Percentiles rank a stretch among this genome's conserved stretches.
phyloP scores from a whole-genome alignment of 257 asterid species.

The Coffea eugenioides region DNA sequence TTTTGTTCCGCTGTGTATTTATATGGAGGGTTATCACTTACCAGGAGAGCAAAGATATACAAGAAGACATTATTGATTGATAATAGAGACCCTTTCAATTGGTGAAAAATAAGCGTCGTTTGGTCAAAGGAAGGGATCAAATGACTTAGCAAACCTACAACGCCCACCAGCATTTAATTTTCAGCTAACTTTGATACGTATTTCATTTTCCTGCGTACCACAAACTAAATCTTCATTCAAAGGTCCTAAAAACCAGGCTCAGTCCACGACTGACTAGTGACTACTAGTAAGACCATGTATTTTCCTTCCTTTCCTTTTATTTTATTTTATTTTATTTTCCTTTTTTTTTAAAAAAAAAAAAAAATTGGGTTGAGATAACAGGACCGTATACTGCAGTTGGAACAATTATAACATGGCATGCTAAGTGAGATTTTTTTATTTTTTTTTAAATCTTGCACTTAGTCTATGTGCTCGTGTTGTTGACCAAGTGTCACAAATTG shows the following conservation, averaged over 20 bases:
- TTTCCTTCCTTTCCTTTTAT: neutral
- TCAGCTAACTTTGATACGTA: conserved; percentile 14
- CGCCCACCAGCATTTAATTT: conserved; percentile 6
- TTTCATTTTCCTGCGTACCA: conserved; percentile 9
- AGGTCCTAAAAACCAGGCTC: conserved; percentile 35
- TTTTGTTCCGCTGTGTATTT: neutral
- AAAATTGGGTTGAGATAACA: neutral
- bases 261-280: conserved; percentile 13
- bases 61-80: neutral
- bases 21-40: neutral
- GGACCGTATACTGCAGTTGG: neutral
- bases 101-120: neutral
- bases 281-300: neutral
- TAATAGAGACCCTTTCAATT: conserved; percentile 14
- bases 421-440: conserved; percentile 4
- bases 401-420: neutral
- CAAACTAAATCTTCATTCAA: conserved; percentile 22
- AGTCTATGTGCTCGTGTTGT: neutral
- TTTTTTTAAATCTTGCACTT: neutral
- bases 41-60: neutral
- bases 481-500: neutral
- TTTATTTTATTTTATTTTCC: rapidly evolving
- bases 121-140: conserved; percentile 16
- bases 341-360: no score
- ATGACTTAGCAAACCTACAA: neutral